Conservation (phyloP, 2,329 filamentous ascomycete genomes). For the Bipolaris cookei region DNA sequence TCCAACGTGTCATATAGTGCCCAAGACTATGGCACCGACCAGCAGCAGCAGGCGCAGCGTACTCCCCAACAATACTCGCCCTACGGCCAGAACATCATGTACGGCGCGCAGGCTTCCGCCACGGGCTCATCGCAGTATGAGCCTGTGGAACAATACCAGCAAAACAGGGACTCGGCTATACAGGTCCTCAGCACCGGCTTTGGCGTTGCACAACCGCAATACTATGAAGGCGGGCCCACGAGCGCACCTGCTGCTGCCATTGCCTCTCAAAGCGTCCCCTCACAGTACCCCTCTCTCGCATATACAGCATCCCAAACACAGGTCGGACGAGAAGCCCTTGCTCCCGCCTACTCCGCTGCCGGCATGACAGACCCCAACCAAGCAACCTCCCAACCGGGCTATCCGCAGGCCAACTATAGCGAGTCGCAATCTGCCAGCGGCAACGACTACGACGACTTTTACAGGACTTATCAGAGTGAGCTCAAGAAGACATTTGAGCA, state of each 20-base stretch:
- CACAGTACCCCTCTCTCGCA: slow-evolving; percentile 64
- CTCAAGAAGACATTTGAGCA: slow-evolving; percentile 72
- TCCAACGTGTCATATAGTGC: slow-evolving; percentile 65
- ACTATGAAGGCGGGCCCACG: slow-evolving; percentile 70
- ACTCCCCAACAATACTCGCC: slow-evolving; percentile 54
- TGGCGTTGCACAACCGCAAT: slow-evolving; percentile 66
- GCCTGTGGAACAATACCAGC: slow-evolving; percentile 75
- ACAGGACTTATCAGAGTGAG: slow-evolving; percentile 64
- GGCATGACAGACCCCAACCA: slow-evolving; percentile 61
- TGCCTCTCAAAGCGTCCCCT: slow-evolving; percentile 68
- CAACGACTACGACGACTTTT: slow-evolving; percentile 69
- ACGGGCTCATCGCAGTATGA: slow-evolving; percentile 72
- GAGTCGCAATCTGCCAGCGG: slow-evolving; percentile 50
- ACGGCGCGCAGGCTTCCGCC: slow-evolving; percentile 54
- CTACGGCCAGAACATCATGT: slow-evolving; percentile 74
- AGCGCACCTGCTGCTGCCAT: slow-evolving; percentile 65
- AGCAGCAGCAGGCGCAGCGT: slow-evolving; percentile 65
- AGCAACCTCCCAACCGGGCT: slow-evolving; percentile 49
- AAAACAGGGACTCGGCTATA: slow-evolving; percentile 70
- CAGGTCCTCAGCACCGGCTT: slow-evolving; percentile 75
- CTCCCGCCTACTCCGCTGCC: slow-evolving; percentile 57
- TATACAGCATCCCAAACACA: slow-evolving; percentile 69
- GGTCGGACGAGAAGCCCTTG: slow-evolving; percentile 57
- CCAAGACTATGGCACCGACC: slow-evolving; percentile 66
- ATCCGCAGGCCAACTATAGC: slow-evolving; percentile 41